Conservation (phyloP, 2,329 filamentous ascomycete genomes). For the Talaromyces sp. region DNA sequence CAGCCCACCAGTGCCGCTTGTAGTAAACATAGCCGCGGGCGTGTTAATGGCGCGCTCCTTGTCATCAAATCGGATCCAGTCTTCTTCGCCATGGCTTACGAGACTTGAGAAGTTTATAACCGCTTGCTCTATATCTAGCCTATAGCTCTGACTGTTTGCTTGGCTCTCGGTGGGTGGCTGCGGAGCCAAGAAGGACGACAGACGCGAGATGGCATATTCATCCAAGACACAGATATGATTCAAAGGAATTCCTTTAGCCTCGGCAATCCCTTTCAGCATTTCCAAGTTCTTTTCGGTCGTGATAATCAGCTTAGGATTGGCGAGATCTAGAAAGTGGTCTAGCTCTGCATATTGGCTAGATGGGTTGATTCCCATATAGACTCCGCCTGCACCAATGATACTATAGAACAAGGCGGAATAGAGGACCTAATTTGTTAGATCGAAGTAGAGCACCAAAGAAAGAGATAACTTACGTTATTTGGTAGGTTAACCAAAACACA, state of each 20-base stretch:
- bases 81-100: constrained; percentile 41
- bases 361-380: constrained; percentile 51
- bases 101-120: constrained; percentile 26
- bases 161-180: neutral
- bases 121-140: neutral
- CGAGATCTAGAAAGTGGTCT: constrained; percentile 42
- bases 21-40: constrained; percentile 49
- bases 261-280: constrained; percentile 16
- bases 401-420: constrained; percentile 35
- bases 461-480: constrained; percentile 30
- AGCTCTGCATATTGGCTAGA: constrained; percentile 45
- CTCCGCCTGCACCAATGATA: constrained; percentile 43
- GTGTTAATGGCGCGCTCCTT: constrained; percentile 43
- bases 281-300: constrained; percentile 36
- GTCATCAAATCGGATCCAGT: constrained; percentile 46
- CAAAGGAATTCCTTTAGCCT: constrained; percentile 3
- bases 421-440: constrained; percentile 24
- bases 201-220: constrained; percentile 4
- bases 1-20: constrained; percentile 56
- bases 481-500: constrained; percentile 41
- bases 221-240: constrained; percentile 14
- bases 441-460: neutral
- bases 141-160: neutral
- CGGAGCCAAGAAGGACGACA: constrained; percentile 5
- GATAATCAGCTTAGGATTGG: constrained; percentile 44